Base-by-base conservation (phyloP, 2,329 filamentous ascomycete species). In the Claviceps africana region DNA sequence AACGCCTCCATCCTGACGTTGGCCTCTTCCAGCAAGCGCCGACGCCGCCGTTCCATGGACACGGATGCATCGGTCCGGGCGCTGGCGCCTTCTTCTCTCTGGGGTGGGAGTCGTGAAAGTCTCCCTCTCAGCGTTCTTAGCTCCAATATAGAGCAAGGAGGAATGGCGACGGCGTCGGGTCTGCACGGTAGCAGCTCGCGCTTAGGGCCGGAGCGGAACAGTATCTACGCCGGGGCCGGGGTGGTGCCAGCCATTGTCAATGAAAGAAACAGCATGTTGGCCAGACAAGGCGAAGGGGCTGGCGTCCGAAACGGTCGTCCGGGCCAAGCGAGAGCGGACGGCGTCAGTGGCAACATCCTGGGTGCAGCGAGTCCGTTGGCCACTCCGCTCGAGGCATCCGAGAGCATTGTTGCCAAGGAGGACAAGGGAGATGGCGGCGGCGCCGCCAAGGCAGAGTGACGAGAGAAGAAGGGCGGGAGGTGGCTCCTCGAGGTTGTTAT, bases 1-100 rank as follows among this genome's bases (percentile, higher is more conserved):
- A 88, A 94, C 63, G 88, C 88, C 22, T 91, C 86, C 28, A 90
- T 94, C 58, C 70, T 94, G 55, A 94, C 88, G 0, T 74, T 94
- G 15, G 88, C 88, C 2, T 91, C 86, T 4, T 90, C 86, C 0
- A 88, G 84, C 57, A 88, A 91, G 69, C 80, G 84, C 39, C 78
- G 83, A 30, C 82, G 88, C 37, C 79, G 87, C 48, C 79, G 86
- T 55, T 90, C 86, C 31, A 82, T 91, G 67, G 88, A 93, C 65
- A 93, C 88, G 0, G 86, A 93, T 64, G 88, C 88, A 5, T 91
- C 86, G 0, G 86, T 93, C 40, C 84, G 88, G 44, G 88, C 88
- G 2, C 71, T 94, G n/a, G 85, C 88, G 1, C 87, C 87, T 0
- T 88, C 84, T 0, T 90, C 86, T 0, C 74, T 91, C 4, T 93